These are phyloP conservation scores for Tuber umbilicatum DNA, from an alignment of 495 filamentous ascomycete genomes.

Conservation along the genomic window DNA sequence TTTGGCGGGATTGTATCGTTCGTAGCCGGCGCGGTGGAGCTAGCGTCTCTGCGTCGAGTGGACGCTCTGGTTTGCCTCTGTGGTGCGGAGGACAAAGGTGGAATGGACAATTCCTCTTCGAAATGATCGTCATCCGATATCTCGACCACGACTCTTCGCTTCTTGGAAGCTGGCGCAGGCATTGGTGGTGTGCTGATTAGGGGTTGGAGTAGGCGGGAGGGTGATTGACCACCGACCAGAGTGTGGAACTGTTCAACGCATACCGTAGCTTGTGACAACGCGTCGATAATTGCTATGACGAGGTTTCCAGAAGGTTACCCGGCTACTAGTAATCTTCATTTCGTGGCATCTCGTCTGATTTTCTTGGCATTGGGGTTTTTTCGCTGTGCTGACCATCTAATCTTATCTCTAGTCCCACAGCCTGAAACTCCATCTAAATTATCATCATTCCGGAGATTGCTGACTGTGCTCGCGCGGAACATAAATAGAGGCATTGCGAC, in stretches of 20 bases:
- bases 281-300: neutral
- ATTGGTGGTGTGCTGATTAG: constrained; percentile 9
- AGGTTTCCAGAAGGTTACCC: neutral
- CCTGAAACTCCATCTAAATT: too few relatives aligned
- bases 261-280: neutral
- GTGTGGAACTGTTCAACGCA: neutral
- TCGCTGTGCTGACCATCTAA: too few relatives aligned
- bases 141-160: constrained; percentile 46
- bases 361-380: neutral
- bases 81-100: neutral
- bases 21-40: neutral
- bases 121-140: constrained; percentile 47
- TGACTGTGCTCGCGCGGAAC: too few relatives aligned
- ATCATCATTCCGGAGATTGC: too few relatives aligned
- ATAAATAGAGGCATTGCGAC: too few relatives aligned
- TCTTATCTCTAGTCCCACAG: too few relatives aligned
- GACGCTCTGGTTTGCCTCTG: neutral
- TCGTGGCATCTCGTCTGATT: neutral
- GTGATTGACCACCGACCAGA: neutral
- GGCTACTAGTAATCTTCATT: neutral
- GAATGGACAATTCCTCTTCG: neutral
- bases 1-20: neutral
- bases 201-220: neutral
- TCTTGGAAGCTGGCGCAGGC: constrained; percentile 48
- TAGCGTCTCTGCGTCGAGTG: neutral